Evolutionary conservation across 1,139 yeast genomes (phyloP), one percentile per base, ranked within the genome.

Genomic region (Saccharomycopsis hybrid): DNA sequence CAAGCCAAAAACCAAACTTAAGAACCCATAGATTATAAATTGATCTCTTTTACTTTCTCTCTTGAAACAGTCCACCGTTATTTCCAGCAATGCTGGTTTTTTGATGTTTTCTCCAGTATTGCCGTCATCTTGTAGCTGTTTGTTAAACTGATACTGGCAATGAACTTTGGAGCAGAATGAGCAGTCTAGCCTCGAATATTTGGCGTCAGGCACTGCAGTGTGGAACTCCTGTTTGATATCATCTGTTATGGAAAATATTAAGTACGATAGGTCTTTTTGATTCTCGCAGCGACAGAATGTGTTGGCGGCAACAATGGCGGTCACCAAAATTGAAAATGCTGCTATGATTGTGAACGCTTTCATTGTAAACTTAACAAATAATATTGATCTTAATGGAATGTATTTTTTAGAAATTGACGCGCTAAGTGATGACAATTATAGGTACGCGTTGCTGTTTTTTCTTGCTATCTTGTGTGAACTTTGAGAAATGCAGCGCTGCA

Each of bases 251-350:
- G 27, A 37, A 36, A 51, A 51, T 24, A 51, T 27, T 5, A 51
- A 18, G 31, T 48, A 51, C 11, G 51, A 41, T 9, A 48, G 33
- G 38, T 51, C 52, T 30, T 42, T 35, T 30, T 41, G 37, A 37
- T 45, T 25, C 29, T 51, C 54, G 32, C 54, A 51, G 5, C 54
- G 48, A 25, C 54, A 51, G 32, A 51, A 48, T 1, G 54, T 44
- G 11, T 48, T 37, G 18, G 44, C 47, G 11, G 29, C 7, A 9
- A 37, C 35, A 4, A 38, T 4, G 5, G 27, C 13, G 11, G 37
- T 11, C 11, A 33, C n/a, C 8, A 43, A 40, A 24, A 40, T 9
- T 24, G 31, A 40, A 18, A 18, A 18, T 18, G 18, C 18, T 18
- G 18, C 18, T 18, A 18, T 18, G 18, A 18, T 18, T 18, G 18